phyloP scores from a whole-genome alignment of 805 yeast species.

The Yamadazyma olivae region DNA sequence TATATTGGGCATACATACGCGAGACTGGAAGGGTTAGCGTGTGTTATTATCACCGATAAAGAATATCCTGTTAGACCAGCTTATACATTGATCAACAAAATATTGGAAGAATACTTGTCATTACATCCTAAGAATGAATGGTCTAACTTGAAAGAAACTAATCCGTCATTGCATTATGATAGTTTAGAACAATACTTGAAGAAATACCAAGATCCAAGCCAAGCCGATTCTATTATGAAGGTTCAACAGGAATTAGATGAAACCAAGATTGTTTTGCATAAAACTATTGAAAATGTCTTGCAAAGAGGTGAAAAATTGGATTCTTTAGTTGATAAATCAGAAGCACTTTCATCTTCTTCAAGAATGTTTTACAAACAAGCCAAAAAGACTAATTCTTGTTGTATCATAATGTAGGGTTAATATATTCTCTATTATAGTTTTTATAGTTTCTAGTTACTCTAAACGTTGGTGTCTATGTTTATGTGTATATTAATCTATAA shows the following conservation, averaged over 20 bases:
- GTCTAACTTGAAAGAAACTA: conserved; percentile 47
- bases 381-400: conserved; percentile 85
- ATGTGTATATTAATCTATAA: too few species aligned
- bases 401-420: conserved; percentile 56
- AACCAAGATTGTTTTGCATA: conserved; percentile 92
- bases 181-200: conserved; percentile 66
- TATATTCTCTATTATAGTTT: too few species aligned
- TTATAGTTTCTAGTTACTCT: too few species aligned
- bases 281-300: conserved; percentile 89
- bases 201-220: conserved; percentile 94
- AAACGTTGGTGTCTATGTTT: neutral
- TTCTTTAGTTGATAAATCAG: conserved; percentile 90
- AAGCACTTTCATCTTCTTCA: conserved; percentile 82
- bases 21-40: conserved; percentile 86
- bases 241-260: conserved; percentile 98
- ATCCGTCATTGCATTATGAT: conserved; percentile 47
- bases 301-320: conserved; percentile 97
- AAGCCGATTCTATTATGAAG: conserved; percentile 95
- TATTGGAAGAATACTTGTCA: conserved; percentile 84
- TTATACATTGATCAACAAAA: conserved; percentile 84
- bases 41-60: conserved; percentile 88
- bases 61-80: conserved; percentile 98
- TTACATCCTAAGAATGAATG: conserved; percentile 76
- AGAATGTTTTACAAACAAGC: conserved; percentile 97
- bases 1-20: conserved; percentile 92